Base-by-base conservation (phyloP, 1,139 yeast species). In the Yarrowia galli region DNA sequence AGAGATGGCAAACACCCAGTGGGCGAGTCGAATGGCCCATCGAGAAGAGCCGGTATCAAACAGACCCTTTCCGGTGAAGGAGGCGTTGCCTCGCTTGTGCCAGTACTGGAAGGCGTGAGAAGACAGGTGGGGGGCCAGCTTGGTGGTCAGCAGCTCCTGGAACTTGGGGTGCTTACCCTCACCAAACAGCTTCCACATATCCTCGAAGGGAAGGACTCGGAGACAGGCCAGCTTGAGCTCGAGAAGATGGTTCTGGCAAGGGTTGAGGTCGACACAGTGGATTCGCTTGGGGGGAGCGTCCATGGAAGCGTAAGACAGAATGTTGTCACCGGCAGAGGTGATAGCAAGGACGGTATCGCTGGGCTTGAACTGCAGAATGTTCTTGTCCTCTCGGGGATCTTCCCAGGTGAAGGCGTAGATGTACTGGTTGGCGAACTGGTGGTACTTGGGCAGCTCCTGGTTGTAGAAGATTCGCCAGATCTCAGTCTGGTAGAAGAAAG, bases 331-430 rank as follows among this genome's bases (percentile, higher is more conserved):
- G 9, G 96, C 97, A 64, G 95, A 89, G 10, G 96, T 89, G 69
- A 90, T 90, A 32, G 95, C 95, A 73, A 90, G 82, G 12, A 90
- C 91, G 1, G 91, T 88, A 74, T 90, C 97, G 40, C 84, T 82
- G 18, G 85, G 79, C 48, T 82, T 81, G 73, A 90, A 81, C 66
- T 87, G 83, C 72, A 90, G 82, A 69, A 90, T 87, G 56, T 83
- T 82, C 71, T 87, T 84, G 78, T 90, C 97, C 78, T 89, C 96
- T 69, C 89, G 83, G 42, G 96, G 96, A 76, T 90, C 96, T 78
- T 90, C 97, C 97, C 97, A 90, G 12, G 96, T 90, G 78, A 90
- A 90, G 3, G 96, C 93, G 75, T 90, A 90, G 69, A 90, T 90
- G 77, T 89, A 90, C 78, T 89, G 92, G 75, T 89, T 83, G 69